Evolutionary conservation across 306 rosid species (phyloP).

Genomic region (Fagus sylvatica): DNA sequence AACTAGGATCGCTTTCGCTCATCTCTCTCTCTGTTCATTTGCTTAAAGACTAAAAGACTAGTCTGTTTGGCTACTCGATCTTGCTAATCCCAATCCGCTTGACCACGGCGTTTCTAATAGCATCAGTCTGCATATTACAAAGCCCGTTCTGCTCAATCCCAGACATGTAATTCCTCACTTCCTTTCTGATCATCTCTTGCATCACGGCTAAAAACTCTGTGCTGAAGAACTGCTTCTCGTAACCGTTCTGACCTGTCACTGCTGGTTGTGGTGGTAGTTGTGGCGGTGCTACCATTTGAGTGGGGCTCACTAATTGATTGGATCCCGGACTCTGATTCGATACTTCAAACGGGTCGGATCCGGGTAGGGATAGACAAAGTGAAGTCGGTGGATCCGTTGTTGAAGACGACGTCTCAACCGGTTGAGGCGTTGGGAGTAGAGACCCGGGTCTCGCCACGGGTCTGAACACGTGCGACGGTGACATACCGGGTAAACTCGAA

Average conservation of each 20-base stretch:
- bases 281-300: conserved; percentile 2
- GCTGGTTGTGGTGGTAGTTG: background rate
- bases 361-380: conserved; percentile 66
- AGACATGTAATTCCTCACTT: conserved; percentile 75
- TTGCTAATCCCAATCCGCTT: conserved; percentile 59
- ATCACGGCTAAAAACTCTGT: conserved; percentile 60
- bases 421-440: conserved; percentile 18
- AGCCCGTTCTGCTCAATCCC: conserved; percentile 64
- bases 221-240: conserved; percentile 58
- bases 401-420: conserved; percentile 30
- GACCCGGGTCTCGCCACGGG: conserved; percentile 23
- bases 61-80: conserved; percentile 39
- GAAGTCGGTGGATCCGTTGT: conserved; percentile 64
- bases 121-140: conserved; percentile 49
- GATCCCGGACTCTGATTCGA: conserved; percentile 23
- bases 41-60: background rate
- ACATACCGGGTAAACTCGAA: conserved; percentile 44
- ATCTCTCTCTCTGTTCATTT: background rate
- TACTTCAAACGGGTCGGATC: conserved; percentile 36
- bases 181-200: conserved; percentile 82
- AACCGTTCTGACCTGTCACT: conserved; percentile 2
- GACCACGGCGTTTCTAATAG: conserved; percentile 56
- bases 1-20: background rate
- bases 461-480: conserved; percentile 31
- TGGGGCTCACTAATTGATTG: conserved; percentile 1